Base-by-base conservation (phyloP, 2,329 filamentous ascomycete genomes). In the Aspergillus terreus region DNA sequence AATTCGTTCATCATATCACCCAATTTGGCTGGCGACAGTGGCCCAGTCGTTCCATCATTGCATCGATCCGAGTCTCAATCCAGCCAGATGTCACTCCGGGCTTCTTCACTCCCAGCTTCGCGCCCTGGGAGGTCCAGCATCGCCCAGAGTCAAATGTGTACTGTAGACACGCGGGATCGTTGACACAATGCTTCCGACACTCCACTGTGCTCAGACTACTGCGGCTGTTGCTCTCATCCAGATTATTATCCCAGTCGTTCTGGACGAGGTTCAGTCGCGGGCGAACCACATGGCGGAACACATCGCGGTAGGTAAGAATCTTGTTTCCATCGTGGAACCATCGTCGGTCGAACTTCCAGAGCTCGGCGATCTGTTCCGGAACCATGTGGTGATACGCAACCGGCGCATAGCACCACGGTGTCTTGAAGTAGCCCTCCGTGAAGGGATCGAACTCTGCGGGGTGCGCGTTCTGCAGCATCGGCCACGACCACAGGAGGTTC, bases 341-440 rank as follows among this genome's bases (percentile, higher is more conserved):
- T 6, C 10, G 7, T 14, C 46, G 43, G 25, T 80, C 73, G 25
- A 79, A 73, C 9, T 64, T 63, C 60, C 69, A 73, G 46, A 80
- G 63, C 9, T 66, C 62, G n/a, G 66, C 61, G 7, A 74, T 71
- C 27, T 78, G 71, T 1, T 65, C 57, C 0, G 71, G 64, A 1
- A 65, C 61, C 42, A 80, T 66, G 57, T 78, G 76, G 53, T 80
- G 77, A 58, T 78, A 81, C 3, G 76, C 68, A 2, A 76, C 68
- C 2, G 71, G 71, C 19, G 76, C 73, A 55, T 74, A 78, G 57
- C 76, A 79, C 76, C 76, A 79, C 2, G 71, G 70, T 32, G 63
- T 69, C 46, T 63, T 69, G 6, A 63, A 65, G 25, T 67, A 65
- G 2, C 66, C 69, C 3, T 66, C 62, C 10, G 70, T 70, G 21